Conservation (phyloP, 108 stramenopile species). For the Cylindrotheca closterium region DNA sequence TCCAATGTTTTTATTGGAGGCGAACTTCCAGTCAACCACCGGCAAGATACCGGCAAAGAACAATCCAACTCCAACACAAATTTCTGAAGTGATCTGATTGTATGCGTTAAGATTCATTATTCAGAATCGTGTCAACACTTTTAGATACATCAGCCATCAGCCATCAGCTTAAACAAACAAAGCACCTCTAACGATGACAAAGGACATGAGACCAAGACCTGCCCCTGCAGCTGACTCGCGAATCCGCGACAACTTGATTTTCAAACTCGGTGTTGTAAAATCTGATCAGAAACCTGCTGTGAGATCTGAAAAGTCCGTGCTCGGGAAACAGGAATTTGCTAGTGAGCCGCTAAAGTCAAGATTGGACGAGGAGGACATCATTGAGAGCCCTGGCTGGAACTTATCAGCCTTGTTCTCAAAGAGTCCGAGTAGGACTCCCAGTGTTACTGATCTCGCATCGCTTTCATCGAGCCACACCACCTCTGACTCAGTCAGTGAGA, state of each 20-base stretch:
- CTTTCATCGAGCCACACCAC: neutral
- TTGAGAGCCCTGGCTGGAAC: constrained; percentile 1
- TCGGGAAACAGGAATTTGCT: constrained; percentile 1
- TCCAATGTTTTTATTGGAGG: too few species aligned
- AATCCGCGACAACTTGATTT: constrained; percentile 13
- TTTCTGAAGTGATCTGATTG: too few species aligned
- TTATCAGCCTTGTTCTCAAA: constrained; percentile 3
- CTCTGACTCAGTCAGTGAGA: neutral
- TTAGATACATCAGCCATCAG: too few species aligned
- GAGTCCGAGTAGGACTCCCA: neutral
- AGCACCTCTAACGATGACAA: too few species aligned
- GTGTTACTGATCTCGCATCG: neutral
- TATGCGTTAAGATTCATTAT: too few species aligned
- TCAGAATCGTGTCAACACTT: too few species aligned
- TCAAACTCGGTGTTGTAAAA: constrained; percentile 12
- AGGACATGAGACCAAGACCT: neutral
- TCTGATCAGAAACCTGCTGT: neutral
- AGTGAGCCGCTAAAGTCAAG: constrained; percentile 17
- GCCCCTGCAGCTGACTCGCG: neutral
- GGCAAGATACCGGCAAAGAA: too few species aligned
- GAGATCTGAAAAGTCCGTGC: neutral
- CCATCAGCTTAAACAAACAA: too few species aligned
- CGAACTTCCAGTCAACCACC: too few species aligned
- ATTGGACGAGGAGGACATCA: neutral
- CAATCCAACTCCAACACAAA: too few species aligned